A percentile compares a stretch with the other conserved stretches of the same genome.
These are phyloP conservation scores for Dioscorea alata DNA, from an alignment of 106 monocot genomes.

Conservation along the genomic window DNA sequence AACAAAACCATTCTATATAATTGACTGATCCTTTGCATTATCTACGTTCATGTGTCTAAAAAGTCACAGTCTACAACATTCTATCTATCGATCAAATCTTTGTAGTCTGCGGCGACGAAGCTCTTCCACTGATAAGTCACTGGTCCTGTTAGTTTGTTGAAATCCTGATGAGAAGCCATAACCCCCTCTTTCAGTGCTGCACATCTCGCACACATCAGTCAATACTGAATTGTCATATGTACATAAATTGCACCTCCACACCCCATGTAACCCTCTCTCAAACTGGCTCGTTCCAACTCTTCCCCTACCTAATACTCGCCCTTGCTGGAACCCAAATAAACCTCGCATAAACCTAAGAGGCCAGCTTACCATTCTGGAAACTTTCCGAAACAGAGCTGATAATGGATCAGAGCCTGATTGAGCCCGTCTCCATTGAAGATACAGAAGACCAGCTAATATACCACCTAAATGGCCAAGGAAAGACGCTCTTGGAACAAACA, in stretches of 20 bases:
- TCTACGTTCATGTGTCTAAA: too few relatives aligned
- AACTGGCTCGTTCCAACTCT: conserved; percentile 22
- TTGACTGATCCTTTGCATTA: too few relatives aligned
- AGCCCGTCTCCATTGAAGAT: conserved; percentile 43
- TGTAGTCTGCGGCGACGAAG: conserved; percentile 39
- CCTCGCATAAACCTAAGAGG: conserved; percentile 39
- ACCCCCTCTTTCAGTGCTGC: conserved; percentile 40
- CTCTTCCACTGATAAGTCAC: conserved; percentile 28
- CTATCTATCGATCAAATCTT: conserved; percentile 27
- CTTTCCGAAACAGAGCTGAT: conserved; percentile 27
- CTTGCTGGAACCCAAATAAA: conserved; percentile 15
- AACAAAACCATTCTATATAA: too few relatives aligned
- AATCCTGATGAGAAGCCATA: conserved; percentile 4
- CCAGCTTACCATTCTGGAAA: conserved; percentile 34
- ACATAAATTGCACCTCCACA: conserved; percentile 72
- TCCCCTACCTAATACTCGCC: conserved; percentile 43
- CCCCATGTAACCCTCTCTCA: conserved; percentile 9
- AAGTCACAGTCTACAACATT: too few relatives aligned
- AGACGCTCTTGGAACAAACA: conserved; percentile 74
- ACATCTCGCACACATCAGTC: conserved; percentile 77
- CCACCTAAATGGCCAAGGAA: conserved; percentile 91
- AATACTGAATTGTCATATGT: conserved; percentile 63
- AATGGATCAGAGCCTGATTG: conserved; percentile 50
- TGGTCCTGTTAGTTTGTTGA: background rate
- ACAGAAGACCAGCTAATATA: conserved; percentile 80